These are phyloP conservation scores for Tetrahymena elliotti DNA, from an alignment of 73 alveolate species.

Conservation along the genomic window DNA sequence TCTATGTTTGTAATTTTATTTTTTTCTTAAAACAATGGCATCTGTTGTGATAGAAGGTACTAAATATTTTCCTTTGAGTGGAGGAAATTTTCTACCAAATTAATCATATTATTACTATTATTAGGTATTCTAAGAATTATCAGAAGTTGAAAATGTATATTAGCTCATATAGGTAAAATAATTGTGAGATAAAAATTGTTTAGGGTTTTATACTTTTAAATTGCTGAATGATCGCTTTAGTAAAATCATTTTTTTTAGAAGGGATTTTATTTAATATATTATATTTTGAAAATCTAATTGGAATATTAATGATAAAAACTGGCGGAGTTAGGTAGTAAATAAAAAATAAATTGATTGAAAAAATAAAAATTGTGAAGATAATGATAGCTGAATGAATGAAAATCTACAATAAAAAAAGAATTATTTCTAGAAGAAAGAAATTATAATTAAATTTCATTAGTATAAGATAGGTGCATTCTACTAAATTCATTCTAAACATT, in stretches of 20 bases:
- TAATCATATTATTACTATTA: not conserved
- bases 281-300: not conserved
- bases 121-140: not conserved
- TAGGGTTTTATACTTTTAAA: not conserved
- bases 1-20: not conserved
- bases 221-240: not conserved
- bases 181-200: not conserved
- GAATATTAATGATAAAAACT: not conserved
- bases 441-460: not conserved
- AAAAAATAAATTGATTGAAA: not conserved
- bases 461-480: not conserved
- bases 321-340: not conserved
- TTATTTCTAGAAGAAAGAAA: not conserved
- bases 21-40: not conserved
- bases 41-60: not conserved
- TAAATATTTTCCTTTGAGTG: not conserved
- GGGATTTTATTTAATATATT: not conserved
- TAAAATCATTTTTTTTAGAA: not conserved
- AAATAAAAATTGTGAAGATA: not conserved
- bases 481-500: not conserved
- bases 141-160: not conserved
- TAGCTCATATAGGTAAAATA: not conserved
- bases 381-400: not conserved
- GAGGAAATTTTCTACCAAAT: not conserved
- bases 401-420: not conserved